A percentile compares a stretch with the other conserved stretches of the same genome.
Evolutionary conservation across 805 yeast genomes (phyloP).

Genomic region (Candida mattraensis): DNA sequence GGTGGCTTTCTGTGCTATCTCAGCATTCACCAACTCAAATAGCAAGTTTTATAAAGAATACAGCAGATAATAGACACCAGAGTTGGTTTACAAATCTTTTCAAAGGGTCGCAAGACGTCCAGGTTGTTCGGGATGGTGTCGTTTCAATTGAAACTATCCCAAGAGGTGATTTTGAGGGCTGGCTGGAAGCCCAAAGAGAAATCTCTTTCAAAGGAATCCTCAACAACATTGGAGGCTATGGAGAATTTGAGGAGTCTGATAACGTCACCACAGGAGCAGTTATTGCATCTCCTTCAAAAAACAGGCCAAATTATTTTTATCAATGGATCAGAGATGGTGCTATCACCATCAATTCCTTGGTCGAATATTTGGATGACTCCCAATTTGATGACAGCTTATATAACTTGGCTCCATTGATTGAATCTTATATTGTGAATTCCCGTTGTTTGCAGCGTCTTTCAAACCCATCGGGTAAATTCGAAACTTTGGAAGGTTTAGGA

Average conservation of each 20-base stretch:
- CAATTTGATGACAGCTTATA: conserved; percentile 24
- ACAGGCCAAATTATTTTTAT: conserved; percentile 75
- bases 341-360: conserved; percentile 65
- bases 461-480: conserved; percentile 68
- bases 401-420: conserved; percentile 36
- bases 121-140: conserved; percentile 21
- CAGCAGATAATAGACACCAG: conserved; percentile 1
- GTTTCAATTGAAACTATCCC: conserved; percentile 26
- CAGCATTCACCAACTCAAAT: conserved; percentile 14
- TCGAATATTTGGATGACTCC: conserved; percentile 51
- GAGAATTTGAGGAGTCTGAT: conserved; percentile 28
- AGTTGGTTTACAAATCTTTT: conserved; percentile 2
- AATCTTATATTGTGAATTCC: conserved; percentile 62
- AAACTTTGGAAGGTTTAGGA: conserved; percentile 63
- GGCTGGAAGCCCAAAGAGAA: conserved; percentile 47
- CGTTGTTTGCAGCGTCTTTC: conserved; percentile 59
- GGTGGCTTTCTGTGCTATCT: conserved; percentile 12
- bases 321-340: conserved; percentile 95
- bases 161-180: conserved; percentile 41
- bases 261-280: conserved; percentile 66
- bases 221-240: conserved; percentile 56
- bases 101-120: conserved; percentile 1
- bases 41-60: conserved; percentile 3
- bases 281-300: conserved; percentile 79
- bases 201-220: conserved; percentile 47